Conservation (phyloP, 257 asterid species). For the Eucommia ulmoides region DNA sequence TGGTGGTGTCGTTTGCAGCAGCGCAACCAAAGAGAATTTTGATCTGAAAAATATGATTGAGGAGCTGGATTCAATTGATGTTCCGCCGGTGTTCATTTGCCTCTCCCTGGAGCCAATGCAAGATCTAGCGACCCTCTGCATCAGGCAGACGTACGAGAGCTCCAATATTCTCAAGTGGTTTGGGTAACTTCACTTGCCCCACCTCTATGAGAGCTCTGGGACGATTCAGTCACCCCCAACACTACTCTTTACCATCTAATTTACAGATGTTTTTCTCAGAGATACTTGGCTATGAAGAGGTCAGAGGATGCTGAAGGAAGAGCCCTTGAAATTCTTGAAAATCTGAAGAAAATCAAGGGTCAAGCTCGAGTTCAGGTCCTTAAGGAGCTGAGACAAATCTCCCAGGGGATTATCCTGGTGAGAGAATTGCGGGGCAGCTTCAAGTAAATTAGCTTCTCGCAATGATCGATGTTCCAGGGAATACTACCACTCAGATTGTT, state of each 20-base stretch:
- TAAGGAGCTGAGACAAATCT: neutral
- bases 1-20: slow-evolving; percentile 23
- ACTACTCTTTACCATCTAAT: neutral
- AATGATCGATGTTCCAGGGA: no score
- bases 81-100: slow-evolving; percentile 45
- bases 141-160: slow-evolving; percentile 73
- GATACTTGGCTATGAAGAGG: neutral
- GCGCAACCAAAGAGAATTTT: slow-evolving; percentile 14
- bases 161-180: slow-evolving; percentile 57
- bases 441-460: no score
- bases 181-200: slow-evolving; percentile 61
- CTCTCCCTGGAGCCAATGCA: slow-evolving; percentile 70
- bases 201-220: slow-evolving; percentile 28
- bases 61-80: slow-evolving; percentile 18
- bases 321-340: neutral
- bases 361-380: neutral
- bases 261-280: neutral
- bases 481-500: no score
- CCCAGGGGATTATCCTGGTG: no score
- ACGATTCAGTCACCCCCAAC: neutral
- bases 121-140: slow-evolving; percentile 81
- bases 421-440: no score
- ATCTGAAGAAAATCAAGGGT: neutral
- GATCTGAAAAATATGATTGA: slow-evolving; percentile 23
- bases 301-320: neutral